Percentiles rank a stretch among this genome's conserved stretches.
These are phyloP conservation scores for Hirsutella minnesotensis DNA, from an alignment of 2,329 filamentous ascomycete genomes.

Conservation along the genomic window DNA sequence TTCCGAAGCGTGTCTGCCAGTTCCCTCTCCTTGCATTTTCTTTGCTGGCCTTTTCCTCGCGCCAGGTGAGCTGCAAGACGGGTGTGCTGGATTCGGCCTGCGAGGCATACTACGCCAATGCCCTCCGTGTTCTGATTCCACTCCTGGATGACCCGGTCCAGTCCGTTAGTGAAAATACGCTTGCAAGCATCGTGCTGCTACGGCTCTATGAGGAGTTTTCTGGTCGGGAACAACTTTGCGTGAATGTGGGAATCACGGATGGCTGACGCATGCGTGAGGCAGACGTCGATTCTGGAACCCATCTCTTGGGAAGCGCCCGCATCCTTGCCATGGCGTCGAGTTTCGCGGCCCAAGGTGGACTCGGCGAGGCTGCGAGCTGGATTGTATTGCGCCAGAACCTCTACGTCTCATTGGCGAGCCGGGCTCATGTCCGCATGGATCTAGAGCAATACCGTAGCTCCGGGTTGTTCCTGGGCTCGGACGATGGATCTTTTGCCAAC, in stretches of 20 bases:
- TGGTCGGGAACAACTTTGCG: slow-evolving; percentile 8
- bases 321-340: slow-evolving; percentile 15
- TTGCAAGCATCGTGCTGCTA: slow-evolving; percentile 25
- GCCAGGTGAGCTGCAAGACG: slow-evolving; percentile 9
- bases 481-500: slow-evolving; percentile 15
- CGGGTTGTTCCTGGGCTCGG: slow-evolving; percentile 10
- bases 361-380: slow-evolving; percentile 33
- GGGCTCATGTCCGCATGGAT: slow-evolving; percentile 22
- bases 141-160: slow-evolving; percentile 20
- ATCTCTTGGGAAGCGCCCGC: slow-evolving; percentile 14
- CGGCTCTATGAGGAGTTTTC: slow-evolving; percentile 28
- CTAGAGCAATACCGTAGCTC: slow-evolving; percentile 21
- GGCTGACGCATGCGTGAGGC: neutral
- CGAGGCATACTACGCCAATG: slow-evolving; percentile 27
- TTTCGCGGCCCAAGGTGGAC: slow-evolving; percentile 16
- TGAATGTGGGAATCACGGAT: no score
- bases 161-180: slow-evolving; percentile 23
- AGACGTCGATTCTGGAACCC: slow-evolving; percentile 15
- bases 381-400: slow-evolving; percentile 36
- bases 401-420: slow-evolving; percentile 30
- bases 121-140: slow-evolving; percentile 25
- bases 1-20: slow-evolving; percentile 25
- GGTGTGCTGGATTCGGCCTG: slow-evolving; percentile 16
- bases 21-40: slow-evolving; percentile 24
- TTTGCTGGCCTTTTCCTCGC: slow-evolving; percentile 14